phyloP scores from a whole-genome alignment of 164 flowering plant genomes.

The Akebia trifoliata region DNA sequence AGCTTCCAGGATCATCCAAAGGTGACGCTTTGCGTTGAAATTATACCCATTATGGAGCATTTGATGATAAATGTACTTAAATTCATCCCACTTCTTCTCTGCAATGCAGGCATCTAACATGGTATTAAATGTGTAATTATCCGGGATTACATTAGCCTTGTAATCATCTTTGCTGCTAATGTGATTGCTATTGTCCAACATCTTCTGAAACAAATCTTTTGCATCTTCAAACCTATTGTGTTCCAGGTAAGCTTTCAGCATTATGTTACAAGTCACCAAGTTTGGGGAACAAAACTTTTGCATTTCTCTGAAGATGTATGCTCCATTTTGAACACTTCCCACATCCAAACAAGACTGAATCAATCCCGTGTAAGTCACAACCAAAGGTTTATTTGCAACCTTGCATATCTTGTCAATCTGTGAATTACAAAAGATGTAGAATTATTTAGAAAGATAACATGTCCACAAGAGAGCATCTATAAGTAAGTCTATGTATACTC shows the following conservation, averaged over 20 bases:
- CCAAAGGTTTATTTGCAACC: conserved; percentile 90
- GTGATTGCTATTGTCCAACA: conserved; percentile 35
- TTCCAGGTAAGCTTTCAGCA: conserved; percentile 72
- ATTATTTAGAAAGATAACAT: neutral
- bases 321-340: conserved; percentile 51
- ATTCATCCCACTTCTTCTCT: conserved; percentile 70
- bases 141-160: conserved; percentile 46
- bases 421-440: neutral
- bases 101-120: conserved; percentile 60
- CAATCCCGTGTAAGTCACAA: conserved; percentile 88
- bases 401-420: conserved; percentile 88
- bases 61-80: conserved; percentile 43
- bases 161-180: conserved; percentile 32
- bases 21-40: conserved; percentile 78
- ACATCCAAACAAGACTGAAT: conserved; percentile 79
- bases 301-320: conserved; percentile 62
- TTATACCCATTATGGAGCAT: conserved; percentile 70
- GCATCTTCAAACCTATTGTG: conserved; percentile 69
- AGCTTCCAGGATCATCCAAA: conserved; percentile 61
- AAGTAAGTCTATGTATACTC: too few species aligned
- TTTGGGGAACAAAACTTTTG: conserved; percentile 72
- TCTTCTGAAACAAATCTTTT: conserved; percentile 46
- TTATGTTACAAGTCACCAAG: conserved; percentile 73
- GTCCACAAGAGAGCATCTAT: neutral
- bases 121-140: conserved; percentile 67